Base-by-base conservation (phyloP, 345 rosid species). In the Rhodomyrtus tomentosa region DNA sequence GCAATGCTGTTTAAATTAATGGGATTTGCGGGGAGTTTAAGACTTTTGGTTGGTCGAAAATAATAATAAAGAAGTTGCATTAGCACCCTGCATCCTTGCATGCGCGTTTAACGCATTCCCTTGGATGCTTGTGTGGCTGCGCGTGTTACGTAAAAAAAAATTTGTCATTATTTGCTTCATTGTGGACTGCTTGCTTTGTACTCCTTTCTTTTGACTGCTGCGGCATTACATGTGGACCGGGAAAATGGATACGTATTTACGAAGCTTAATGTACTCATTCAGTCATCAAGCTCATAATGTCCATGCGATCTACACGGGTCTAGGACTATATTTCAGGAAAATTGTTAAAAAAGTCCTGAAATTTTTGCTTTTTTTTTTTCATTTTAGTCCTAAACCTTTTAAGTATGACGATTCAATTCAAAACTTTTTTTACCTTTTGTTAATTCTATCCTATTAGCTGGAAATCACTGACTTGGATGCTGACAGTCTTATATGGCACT, bases 21-120 rank as follows among this genome's bases (percentile, higher is more conserved):
- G 55, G 56, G 83, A 18, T 29, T 48, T 51, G 42, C 15, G 40
- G 54, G 40, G 8, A 32, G 73, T 55, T 82, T 36, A 56, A 54
- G n/a, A 52, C 62, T 21, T 55, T 24, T 76, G 49, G 52, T 58
- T 12, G 45, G 38, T 40, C 68, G 84, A 83, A 55, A 40, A 22
- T 29, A 83, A 56, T 83, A 45, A 83, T 83, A 83, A 83, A 55
- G 50, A 55, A 83, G 48, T 59, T 53, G 62, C 49, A 68, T 68
- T 59, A 36, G 52, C 27, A 4, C 51, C 50, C 68, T 55, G 84
- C 59, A 56, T 45, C 50, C 50, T 22, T 83, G 84, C 84, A 83
- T 83, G 84, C 84, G 84, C 79, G 68, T 58, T 83, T 36, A 50
- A 83, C 84, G 68, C 74, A 83, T 83, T 83, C 84, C 59, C 68